Base-by-base conservation (phyloP, 1,284 basidiomycete genomes). In the Fomes fomentarius region DNA sequence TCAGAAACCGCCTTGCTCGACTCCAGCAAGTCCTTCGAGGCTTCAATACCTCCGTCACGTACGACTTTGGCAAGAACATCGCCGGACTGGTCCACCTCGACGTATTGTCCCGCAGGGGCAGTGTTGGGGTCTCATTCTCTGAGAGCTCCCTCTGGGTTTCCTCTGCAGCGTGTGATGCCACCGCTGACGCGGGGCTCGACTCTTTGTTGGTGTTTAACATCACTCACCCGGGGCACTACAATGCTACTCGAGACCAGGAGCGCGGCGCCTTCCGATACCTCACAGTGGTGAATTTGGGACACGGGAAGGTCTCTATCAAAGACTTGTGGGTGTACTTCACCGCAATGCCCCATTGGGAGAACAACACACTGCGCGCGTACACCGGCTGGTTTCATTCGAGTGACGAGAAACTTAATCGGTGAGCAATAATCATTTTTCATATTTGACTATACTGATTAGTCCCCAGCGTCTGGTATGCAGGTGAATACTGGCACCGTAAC, bases 31-130 rank as follows among this genome's bases (percentile, higher is more conserved):
- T 46, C 15, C 51, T 61, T 8, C 7, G 21, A 15, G 41, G 17
- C 1, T 56, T 49, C 45, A 58, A 58, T 46, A 44, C 54, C 22
- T 58, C 59, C 3, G 56, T 58, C 19, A 58, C 59, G n/a, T 61
- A 61, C 33, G 59, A 61, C 48, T 61, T 61, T 21, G 56, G 59
- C 41, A 61, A 61, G 48, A 61, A 56, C 48, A 56, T 61, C 45
- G 59, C 40, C 3, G 59, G 59, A 4, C 50, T 41, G 56, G 56
- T 61, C 41, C 51, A 54, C 30, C 52, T 61, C 41, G 41, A 58
- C 24, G 15, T 51, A 5, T 35, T 42, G 1, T 61, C 59, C 9
- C 28, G n/a, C n/a, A 44, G n/a, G 35, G 59, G 59, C 1, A 56
- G 39, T 30, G 26, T 61, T 19, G 56, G 53, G 15, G 42, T 61